These are phyloP conservation scores for Neurospora sp. DNA, from an alignment of 2,329 filamentous ascomycete species.

Conservation along the genomic window DNA sequence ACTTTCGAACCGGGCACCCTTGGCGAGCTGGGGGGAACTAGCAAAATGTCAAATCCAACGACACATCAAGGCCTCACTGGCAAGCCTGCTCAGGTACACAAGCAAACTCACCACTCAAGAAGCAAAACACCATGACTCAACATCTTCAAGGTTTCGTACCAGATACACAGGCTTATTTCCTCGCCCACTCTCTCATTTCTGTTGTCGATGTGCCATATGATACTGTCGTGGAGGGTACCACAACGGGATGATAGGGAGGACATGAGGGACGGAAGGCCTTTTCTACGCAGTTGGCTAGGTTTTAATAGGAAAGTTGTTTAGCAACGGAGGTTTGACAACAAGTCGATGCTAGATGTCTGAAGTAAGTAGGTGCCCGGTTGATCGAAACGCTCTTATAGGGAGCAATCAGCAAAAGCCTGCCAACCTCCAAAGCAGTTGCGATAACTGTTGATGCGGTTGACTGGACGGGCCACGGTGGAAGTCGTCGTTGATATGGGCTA, in stretches of 20 bases:
- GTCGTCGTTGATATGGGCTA: no score
- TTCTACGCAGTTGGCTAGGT: neutral
- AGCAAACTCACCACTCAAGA: neutral
- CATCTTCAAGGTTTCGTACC: neutral
- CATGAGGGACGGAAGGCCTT: neutral
- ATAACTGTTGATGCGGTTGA: no score
- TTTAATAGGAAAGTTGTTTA: no score
- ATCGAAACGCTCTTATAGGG: no score
- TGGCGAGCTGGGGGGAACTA: neutral
- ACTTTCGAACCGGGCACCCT: neutral
- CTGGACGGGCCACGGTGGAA: no score
- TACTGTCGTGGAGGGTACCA: neutral
- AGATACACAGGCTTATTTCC: neutral
- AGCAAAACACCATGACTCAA: neutral
- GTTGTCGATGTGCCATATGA: neutral
- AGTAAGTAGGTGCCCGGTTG: no score
- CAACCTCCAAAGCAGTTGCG: no score
- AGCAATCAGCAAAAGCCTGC: no score
- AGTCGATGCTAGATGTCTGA: neutral
- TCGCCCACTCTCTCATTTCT: neutral
- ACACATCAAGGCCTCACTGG: neutral
- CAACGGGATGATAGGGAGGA: neutral
- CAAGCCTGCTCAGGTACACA: neutral
- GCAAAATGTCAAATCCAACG: neutral
- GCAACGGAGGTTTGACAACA: no score